Conservation (phyloP, 352 stramenopile genomes). For the Blastocystis sp. region DNA sequence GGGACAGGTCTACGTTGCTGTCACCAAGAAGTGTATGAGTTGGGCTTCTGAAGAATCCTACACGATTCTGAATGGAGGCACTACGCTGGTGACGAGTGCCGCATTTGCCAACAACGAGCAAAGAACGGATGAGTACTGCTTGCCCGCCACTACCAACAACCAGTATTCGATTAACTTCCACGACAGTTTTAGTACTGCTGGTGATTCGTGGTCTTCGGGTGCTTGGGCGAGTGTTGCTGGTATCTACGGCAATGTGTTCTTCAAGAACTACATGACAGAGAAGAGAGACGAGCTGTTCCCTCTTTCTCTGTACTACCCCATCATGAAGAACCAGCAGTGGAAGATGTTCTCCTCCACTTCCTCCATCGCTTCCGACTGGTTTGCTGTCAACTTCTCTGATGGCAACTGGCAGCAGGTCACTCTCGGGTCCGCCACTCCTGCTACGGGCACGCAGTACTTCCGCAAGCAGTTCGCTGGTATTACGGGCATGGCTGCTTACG, state of each 20-base stretch:
- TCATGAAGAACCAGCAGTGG: not conserved
- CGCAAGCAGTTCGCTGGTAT: not conserved
- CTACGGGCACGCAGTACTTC: not conserved
- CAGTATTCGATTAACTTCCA: not conserved
- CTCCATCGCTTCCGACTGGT: slow-evolving; percentile 14
- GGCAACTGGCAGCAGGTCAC: not conserved
- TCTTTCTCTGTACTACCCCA: slow-evolving; percentile 17
- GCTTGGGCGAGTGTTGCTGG: not conserved
- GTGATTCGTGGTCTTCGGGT: not conserved
- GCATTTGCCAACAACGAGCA: not conserved
- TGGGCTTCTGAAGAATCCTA: slow-evolving; percentile 4
- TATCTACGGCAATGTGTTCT: slow-evolving; percentile 14
- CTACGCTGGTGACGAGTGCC: not conserved
- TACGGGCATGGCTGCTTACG: not conserved
- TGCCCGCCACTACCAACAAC: not conserved
- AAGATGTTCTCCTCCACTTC: not conserved
- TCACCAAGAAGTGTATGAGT: not conserved
- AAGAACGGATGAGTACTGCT: not conserved
- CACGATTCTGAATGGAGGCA: not conserved
- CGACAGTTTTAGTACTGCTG: not conserved
- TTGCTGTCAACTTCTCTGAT: not conserved
- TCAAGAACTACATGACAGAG: slow-evolving; percentile 47
- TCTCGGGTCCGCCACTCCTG: not conserved
- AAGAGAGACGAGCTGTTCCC: not conserved
- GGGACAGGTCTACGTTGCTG: not conserved